Evolutionary conservation across 2,329 filamentous ascomycete species (phyloP), one percentile per base, ranked within the genome.

Genomic region (Aspergillus sp.): DNA sequence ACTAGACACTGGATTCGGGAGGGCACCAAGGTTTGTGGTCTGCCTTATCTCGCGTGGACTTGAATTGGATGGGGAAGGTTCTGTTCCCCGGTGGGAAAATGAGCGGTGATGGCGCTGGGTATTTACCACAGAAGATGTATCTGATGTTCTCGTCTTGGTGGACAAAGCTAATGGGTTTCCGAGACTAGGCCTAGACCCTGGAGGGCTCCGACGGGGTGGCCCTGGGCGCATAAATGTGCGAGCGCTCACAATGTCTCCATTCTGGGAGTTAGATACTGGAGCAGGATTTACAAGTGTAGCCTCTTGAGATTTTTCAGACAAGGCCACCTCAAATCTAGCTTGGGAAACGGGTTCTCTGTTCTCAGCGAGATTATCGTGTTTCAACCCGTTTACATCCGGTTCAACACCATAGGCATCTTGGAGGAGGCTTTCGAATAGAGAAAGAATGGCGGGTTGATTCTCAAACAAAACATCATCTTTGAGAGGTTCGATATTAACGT

Each of bases 381-480:
- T 22, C n/a, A 27, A 44, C 12, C 17, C 33, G 2, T 9, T 3
- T 4, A 12, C 5, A 3, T 42, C 41, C 5, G 48, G 5, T 9
- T 40, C 22, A 37, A 59, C 46, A 5, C 67, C 61, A 33, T 66
- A 67, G 15, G 45, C 20, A 17, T 56, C 42, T 39, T 54, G 52
- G 27, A 68, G 50, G 20, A 86, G 65, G 30, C 70, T 69, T 19
- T 79, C 73, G 2, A 80, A 71, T 5, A 77, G 63, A 4, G 66
- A 66, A 5, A 86, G 37, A 3, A 88, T 65, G 0, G 66, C 19
- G 4, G 68, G 65, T 2, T 73, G 67, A 46, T 86, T 74, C 33
- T 80, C 79, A 63, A 88, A 86, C 3, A 87, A 64, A 1, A 87
- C 77, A 68, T 87, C 82, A 65, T 87, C 83, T 65, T 88, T 88